A percentile compares a stretch with the other conserved stretches of the same genome.
Conservation (phyloP, 2,329 filamentous ascomycete species). For the Mycosphaerelloides madeirae region DNA sequence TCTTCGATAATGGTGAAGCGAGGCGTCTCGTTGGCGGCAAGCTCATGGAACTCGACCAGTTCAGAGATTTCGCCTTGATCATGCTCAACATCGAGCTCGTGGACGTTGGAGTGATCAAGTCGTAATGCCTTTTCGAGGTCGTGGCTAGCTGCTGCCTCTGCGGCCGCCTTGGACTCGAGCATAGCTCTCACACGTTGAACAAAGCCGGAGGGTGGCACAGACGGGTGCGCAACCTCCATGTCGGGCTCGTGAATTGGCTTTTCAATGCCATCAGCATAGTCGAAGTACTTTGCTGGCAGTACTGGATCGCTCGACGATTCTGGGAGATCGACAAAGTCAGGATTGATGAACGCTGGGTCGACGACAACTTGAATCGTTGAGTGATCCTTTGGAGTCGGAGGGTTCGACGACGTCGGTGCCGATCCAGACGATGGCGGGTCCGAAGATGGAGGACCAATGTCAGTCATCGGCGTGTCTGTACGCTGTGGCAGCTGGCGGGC, state of each 20-base stretch:
- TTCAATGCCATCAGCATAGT: constrained; percentile 30
- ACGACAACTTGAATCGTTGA: constrained; percentile 33
- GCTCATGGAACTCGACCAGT: constrained; percentile 26
- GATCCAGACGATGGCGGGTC: constrained; percentile 39
- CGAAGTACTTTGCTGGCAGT: constrained; percentile 33
- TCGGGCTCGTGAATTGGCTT: constrained; percentile 33
- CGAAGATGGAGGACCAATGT: constrained; percentile 40
- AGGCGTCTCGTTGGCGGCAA: constrained; percentile 29
- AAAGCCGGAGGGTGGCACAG: constrained; percentile 36
- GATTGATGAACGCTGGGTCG: constrained; percentile 33
- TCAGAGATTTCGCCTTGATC: constrained; percentile 22
- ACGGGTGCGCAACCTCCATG: constrained; percentile 28
- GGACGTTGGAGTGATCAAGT: constrained; percentile 10
- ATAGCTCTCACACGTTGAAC: constrained; percentile 41
- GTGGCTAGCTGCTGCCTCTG: constrained; percentile 23
- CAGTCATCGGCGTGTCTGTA: constrained; percentile 34
- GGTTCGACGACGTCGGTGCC: constrained; percentile 35
- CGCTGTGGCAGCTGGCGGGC: constrained; percentile 29
- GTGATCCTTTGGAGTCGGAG: constrained; percentile 40
- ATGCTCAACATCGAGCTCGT: constrained; percentile 16
- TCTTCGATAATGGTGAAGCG: constrained; percentile 32
- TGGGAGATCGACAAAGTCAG: constrained; percentile 30
- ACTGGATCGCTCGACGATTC: constrained; percentile 34
- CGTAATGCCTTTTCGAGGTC: constrained; percentile 17
- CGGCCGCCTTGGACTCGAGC: constrained; percentile 37